phyloP scores from a whole-genome alignment of 139 green algal genomes.

The Volvox africanus region DNA sequence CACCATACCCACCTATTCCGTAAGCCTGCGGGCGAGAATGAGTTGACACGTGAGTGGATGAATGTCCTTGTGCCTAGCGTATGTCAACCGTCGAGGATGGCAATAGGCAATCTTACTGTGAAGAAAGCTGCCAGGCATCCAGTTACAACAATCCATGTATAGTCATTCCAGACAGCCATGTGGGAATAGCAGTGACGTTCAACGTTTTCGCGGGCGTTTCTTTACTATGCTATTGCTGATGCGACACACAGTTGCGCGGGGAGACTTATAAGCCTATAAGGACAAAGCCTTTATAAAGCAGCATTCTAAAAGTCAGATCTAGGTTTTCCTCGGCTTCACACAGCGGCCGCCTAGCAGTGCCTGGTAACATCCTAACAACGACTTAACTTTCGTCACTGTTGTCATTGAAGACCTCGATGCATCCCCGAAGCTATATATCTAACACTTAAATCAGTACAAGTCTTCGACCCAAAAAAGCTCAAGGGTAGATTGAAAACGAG shows the following conservation, averaged over 20 bases:
- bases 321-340: too few species aligned
- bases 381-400: too few species aligned
- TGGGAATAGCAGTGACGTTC: neutral
- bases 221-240: neutral
- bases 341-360: too few species aligned
- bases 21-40: neutral
- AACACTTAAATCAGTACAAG: too few species aligned
- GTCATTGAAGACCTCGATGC: too few species aligned
- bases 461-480: too few species aligned
- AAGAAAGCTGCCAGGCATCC: slow-evolving; percentile 58
- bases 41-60: neutral
- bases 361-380: too few species aligned
- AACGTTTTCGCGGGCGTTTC: neutral
- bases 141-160: slow-evolving; percentile 32
- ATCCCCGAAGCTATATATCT: too few species aligned
- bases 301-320: neutral
- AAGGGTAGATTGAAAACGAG: too few species aligned
- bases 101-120: slow-evolving; percentile 22
- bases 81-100: neutral
- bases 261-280: neutral
- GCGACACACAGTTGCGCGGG: neutral
- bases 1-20: slow-evolving; percentile 13
- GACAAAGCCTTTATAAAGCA: neutral
- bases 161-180: slow-evolving; percentile 9
- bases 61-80: too few species aligned